Percentiles rank a stretch among this genome's conserved stretches.
Evolutionary conservation across 331 rosid species (phyloP).

Genomic region (Dryas integrifolia): DNA sequence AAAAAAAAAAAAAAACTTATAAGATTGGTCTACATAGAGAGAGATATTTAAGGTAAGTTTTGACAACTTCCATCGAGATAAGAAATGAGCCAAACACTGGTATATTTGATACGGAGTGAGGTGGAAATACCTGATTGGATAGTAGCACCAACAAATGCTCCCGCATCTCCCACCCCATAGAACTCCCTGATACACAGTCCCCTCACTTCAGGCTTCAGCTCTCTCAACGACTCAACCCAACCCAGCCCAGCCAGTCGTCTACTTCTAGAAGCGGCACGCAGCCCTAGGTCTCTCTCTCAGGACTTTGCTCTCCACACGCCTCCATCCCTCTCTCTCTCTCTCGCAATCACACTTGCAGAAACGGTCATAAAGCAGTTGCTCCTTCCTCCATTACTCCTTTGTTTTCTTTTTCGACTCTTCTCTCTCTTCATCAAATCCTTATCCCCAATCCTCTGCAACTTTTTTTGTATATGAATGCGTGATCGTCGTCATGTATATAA

Average conservation of each 20-base stretch:
- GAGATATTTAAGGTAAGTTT: too few species aligned
- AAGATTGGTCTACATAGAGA: too few species aligned
- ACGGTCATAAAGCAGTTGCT: conserved; percentile 12
- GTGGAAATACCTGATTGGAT: conserved; percentile 12
- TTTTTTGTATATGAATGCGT: conserved; percentile 37
- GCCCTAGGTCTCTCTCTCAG: conserved; percentile 35
- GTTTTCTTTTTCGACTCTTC: conserved; percentile 7
- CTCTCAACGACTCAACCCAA: too few species aligned
- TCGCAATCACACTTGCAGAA: conserved; percentile 10
- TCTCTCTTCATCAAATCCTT: conserved; percentile 7
- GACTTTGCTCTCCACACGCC: conserved; percentile 40
- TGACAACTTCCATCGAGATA: too few species aligned
- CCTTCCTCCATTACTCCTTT: conserved; percentile 18
- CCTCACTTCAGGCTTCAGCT: neutral
- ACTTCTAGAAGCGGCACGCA: conserved; percentile 39
- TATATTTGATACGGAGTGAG: neutral
- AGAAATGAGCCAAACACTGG: too few species aligned
- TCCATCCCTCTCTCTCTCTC: neutral
- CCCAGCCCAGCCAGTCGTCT: neutral
- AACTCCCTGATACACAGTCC: neutral
- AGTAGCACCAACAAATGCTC: neutral
- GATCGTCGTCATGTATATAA: conserved; percentile 49
- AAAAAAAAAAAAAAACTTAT: too few species aligned
- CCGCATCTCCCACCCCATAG: neutral
- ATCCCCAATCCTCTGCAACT: conserved; percentile 7